These are phyloP conservation scores for Colletotrichum abscissum DNA, from an alignment of 2,329 filamentous ascomycete species.

Conservation along the genomic window DNA sequence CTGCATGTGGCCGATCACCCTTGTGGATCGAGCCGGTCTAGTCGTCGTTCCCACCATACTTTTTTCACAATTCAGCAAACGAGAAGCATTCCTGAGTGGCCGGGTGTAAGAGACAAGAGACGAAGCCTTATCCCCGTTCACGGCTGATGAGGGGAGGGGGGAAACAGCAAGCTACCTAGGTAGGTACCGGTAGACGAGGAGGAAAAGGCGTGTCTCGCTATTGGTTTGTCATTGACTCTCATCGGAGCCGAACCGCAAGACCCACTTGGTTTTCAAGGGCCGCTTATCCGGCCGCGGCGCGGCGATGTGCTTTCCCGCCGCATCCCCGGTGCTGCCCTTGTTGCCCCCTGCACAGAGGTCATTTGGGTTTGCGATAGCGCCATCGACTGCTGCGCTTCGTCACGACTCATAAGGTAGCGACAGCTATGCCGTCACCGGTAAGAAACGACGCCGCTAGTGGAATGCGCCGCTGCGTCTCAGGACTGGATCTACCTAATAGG, in stretches of 20 bases:
- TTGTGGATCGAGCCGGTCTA: slow-evolving; percentile 21
- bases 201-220: slow-evolving; percentile 13
- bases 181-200: background rate
- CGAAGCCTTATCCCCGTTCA: slow-evolving; percentile 30
- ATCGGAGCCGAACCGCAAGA: slow-evolving; percentile 32
- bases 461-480: background rate
- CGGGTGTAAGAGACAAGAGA: slow-evolving; percentile 6
- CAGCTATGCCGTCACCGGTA: slow-evolving; percentile 11
- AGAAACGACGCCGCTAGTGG: background rate
- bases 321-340: slow-evolving; percentile 5
- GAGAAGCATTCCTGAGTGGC: slow-evolving; percentile 12
- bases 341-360: slow-evolving; percentile 21
- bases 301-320: slow-evolving; percentile 23
- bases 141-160: slow-evolving; percentile 22
- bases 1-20: slow-evolving; percentile 29
- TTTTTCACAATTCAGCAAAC: slow-evolving; percentile 9
- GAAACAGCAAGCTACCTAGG: background rate
- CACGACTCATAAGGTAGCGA: background rate
- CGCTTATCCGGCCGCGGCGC: slow-evolving; percentile 21
- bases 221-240: slow-evolving; percentile 17
- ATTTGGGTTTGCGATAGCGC: slow-evolving; percentile 20
- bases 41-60: slow-evolving; percentile 20
- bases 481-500: background rate
- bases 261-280: slow-evolving; percentile 8
- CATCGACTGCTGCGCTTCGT: slow-evolving; percentile 4